Evolutionary conservation across 768 basidiomycete species (phyloP).

Genomic region (Mycena vulgaris): DNA sequence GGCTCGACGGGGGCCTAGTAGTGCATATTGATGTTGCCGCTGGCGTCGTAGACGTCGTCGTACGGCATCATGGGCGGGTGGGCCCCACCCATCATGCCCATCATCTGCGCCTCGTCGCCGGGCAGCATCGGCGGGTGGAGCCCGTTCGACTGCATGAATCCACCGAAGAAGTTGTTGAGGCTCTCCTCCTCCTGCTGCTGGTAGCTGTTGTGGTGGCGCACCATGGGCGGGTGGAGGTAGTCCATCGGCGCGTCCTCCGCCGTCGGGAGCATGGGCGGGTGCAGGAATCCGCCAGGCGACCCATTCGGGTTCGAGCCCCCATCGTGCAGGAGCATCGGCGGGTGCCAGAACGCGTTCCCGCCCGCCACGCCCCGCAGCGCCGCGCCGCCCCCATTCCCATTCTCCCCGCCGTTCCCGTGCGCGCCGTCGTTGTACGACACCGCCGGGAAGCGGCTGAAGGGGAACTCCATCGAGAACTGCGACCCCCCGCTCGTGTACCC

Average conservation of each 20-base stretch:
- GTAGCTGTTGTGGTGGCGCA: constrained; percentile 33
- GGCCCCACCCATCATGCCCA: constrained; percentile 13
- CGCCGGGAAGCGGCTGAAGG: constrained; percentile 67
- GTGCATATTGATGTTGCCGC: constrained; percentile 30
- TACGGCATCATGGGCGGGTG: constrained; percentile 40
- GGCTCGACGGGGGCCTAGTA: constrained; percentile 32
- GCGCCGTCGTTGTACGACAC: constrained; percentile 40
- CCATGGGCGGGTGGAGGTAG: constrained; percentile 76
- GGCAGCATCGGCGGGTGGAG: constrained; percentile 68
- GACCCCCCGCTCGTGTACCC: constrained; percentile 74
- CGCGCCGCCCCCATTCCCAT: constrained; percentile 49
- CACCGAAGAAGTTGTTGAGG: constrained; percentile 56
- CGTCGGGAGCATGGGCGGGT: constrained; percentile 78
- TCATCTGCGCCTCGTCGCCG: constrained; percentile 53
- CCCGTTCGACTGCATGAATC: constrained; percentile 52
- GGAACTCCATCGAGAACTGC: constrained; percentile 72
- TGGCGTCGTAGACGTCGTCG: constrained; percentile 34
- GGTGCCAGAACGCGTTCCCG: constrained; percentile 83
- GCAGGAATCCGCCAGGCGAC: constrained; percentile 68
- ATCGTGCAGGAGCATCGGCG: constrained; percentile 75
- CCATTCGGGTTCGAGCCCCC: constrained; percentile 51
- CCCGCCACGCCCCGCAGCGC: constrained; percentile 59
- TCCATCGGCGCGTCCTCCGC: constrained; percentile 79
- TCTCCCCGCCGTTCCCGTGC: constrained; percentile 2
- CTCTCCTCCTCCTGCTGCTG: constrained; percentile 74